Evolutionary conservation across 1,284 basidiomycete genomes (phyloP).

Genomic region (Irpex lacteus): DNA sequence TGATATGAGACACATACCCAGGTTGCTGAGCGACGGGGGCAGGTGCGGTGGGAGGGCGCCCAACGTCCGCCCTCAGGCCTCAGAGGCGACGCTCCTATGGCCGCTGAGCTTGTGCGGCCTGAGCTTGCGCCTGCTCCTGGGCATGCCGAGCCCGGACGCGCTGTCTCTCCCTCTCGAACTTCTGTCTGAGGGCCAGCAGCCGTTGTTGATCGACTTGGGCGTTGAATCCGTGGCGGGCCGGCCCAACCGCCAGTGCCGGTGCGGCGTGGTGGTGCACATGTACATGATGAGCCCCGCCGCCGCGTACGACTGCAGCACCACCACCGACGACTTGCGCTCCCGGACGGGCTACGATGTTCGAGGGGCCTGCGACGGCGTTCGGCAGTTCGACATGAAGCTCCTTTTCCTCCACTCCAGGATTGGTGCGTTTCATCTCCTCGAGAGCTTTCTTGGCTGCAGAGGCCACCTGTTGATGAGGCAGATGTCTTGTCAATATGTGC

Average conservation of each 20-base stretch:
- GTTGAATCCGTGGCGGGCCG: not conserved
- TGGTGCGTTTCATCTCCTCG: slow-evolving; percentile 48
- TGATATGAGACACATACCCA: no score
- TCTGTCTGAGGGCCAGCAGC: no score
- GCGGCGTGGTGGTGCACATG: not conserved
- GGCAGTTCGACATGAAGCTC: slow-evolving; percentile 55
- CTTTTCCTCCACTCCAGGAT: slow-evolving; percentile 55
- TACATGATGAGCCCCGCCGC: no score
- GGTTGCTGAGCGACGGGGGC: no score
- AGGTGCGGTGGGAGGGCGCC: no score
- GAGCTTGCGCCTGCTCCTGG: no score
- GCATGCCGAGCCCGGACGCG: no score
- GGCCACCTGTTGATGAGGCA: slow-evolving; percentile 48
- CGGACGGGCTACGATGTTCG: not conserved
- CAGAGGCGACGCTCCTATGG: no score
- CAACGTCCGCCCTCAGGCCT: no score
- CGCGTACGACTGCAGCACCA: no score
- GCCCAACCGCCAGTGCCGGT: no score
- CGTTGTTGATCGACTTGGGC: not conserved
- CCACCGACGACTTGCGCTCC: not conserved
- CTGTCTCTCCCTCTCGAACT: not conserved
- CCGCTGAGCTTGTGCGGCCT: no score
- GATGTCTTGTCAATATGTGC: not conserved
- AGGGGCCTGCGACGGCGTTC: slow-evolving; percentile 20
- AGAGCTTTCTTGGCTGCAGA: slow-evolving; percentile 65